Conservation (phyloP, 768 basidiomycete genomes). For the Termitomyces bulborhizus region DNA sequence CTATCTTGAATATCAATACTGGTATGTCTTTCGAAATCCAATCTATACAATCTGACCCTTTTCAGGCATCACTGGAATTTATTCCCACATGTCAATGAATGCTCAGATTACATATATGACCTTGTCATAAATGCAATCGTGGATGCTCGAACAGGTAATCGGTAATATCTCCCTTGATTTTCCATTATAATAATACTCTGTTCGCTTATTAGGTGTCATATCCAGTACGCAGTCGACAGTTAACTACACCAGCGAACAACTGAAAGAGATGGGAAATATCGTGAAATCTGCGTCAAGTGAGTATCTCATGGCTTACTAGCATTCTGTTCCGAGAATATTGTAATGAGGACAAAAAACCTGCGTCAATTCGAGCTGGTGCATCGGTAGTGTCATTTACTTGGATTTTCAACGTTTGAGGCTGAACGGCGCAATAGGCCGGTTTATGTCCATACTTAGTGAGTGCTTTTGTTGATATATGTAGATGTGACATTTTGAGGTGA, state of each 20-base stretch:
- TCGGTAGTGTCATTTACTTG: not conserved
- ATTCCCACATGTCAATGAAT: not conserved
- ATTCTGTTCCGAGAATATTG: not conserved
- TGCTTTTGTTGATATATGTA: not conserved
- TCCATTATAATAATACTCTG: not conserved
- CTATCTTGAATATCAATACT: slow-evolving; percentile 5
- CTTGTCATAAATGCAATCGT: not conserved
- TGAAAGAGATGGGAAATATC: slow-evolving; percentile 5
- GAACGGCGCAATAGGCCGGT: not conserved
- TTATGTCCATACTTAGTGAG: slow-evolving; percentile 1
- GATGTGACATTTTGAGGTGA: not conserved
- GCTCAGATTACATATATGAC: not conserved
- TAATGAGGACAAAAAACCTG: not conserved
- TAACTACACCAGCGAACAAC: slow-evolving; percentile 1
- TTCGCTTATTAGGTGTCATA: not conserved
- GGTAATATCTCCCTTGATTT: not conserved
- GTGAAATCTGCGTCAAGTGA: slow-evolving; percentile 1
- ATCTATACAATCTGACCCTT: not conserved
- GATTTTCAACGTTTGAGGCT: not conserved
- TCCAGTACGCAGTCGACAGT: slow-evolving; percentile 1
- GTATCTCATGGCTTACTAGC: not conserved
- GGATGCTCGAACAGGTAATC: slow-evolving; percentile 6
- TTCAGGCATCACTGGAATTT: slow-evolving; percentile 1
- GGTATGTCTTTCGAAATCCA: not conserved
- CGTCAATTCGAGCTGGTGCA: slow-evolving; percentile 3